A percentile compares a stretch with the other conserved stretches of the same genome.
These are phyloP conservation scores for Tylopilus sp. DNA, from an alignment of 768 basidiomycete species.

Conservation along the genomic window DNA sequence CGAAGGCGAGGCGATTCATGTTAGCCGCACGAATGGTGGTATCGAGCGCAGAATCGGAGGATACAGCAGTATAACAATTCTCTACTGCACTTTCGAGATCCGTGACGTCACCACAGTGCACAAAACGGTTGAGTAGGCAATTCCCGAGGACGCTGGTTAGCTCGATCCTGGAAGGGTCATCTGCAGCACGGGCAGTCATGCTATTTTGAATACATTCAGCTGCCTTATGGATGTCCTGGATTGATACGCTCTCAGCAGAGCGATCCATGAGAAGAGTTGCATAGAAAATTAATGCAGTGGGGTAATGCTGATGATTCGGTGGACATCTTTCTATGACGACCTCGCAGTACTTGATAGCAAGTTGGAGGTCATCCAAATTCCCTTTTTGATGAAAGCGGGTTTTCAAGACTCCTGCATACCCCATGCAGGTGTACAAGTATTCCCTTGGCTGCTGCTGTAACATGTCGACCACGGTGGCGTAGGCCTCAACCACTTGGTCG, in stretches of 20 bases:
- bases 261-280: constrained; percentile 11
- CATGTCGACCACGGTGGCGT: constrained; percentile 8
- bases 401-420: constrained; percentile 4
- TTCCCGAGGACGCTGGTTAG: constrained; percentile 12
- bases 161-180: not conserved
- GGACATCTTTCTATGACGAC: constrained; percentile 3
- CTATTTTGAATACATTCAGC: constrained; percentile 7
- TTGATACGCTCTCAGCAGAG: constrained; percentile 9
- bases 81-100: constrained; percentile 28
- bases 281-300: not conserved
- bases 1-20: constrained; percentile 12
- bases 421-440: not conserved
- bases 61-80: constrained; percentile 10
- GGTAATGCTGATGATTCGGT: constrained; percentile 3
- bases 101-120: constrained; percentile 12
- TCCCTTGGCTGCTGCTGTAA: constrained; percentile 1
- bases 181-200: constrained; percentile 4
- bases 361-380: constrained; percentile 10
- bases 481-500: constrained; percentile 7
- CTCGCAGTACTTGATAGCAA: constrained; percentile 10
- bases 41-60: constrained; percentile 3
- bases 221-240: constrained; percentile 16
- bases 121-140: constrained; percentile 16
- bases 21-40: not conserved
- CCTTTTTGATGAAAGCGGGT: constrained; percentile 10